phyloP scores from a whole-genome alignment of 2,329 filamentous ascomycete species.

The Teratosphaeria gauchensis region DNA sequence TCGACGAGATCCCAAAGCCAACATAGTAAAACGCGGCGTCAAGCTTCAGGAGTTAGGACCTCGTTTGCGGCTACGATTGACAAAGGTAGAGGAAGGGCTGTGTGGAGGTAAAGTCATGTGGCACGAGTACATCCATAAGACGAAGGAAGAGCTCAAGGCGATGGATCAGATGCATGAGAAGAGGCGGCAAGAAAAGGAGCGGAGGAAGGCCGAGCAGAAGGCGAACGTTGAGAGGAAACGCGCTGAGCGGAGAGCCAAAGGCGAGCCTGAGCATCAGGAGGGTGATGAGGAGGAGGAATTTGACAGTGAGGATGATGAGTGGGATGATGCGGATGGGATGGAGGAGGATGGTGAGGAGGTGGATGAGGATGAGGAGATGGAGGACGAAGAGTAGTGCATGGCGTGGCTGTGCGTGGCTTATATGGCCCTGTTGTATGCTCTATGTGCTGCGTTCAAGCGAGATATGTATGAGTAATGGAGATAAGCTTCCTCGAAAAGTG shows the following conservation, averaged over 20 bases:
- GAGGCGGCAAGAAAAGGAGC: conserved; percentile 69
- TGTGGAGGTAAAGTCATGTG: conserved; percentile 89
- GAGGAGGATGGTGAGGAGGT: conserved; percentile 18
- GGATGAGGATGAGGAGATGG: conserved; percentile 1
- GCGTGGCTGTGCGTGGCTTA: no score
- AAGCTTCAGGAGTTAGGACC: conserved; percentile 90
- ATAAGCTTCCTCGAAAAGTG: neutral
- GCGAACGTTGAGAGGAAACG: conserved; percentile 85
- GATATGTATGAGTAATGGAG: neutral
- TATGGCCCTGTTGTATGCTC: neutral
- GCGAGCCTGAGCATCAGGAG: conserved; percentile 32
- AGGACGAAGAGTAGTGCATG: neutral
- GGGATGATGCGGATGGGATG: conserved; percentile 39
- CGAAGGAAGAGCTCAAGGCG: conserved; percentile 62
- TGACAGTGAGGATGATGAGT: conserved; percentile 45
- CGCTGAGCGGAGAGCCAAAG: conserved; percentile 44
- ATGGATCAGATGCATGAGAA: conserved; percentile 77
- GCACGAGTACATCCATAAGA: conserved; percentile 91
- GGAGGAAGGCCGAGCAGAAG: conserved; percentile 69
- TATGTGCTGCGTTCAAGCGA: neutral
- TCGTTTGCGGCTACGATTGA: conserved; percentile 76
- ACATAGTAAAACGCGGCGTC: conserved; percentile 75
- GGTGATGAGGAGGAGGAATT: conserved; percentile 31
- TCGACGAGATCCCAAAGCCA: conserved; percentile 32
- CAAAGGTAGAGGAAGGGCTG: conserved; percentile 91